Conservation (phyloP, 148 eudicot genomes). For the Rheum nobile region DNA sequence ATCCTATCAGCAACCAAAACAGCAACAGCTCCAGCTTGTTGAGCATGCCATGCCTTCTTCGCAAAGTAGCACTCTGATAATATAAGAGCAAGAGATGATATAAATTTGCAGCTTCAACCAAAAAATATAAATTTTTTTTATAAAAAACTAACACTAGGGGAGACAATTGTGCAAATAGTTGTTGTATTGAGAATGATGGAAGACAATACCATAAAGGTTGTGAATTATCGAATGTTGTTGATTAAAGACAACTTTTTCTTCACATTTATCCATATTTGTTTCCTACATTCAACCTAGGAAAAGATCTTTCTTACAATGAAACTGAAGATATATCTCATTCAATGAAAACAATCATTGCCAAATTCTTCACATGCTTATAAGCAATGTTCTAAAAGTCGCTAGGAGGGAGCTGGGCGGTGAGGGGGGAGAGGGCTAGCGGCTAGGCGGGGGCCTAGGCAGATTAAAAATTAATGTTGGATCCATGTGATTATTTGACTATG, state of each 20-base stretch:
- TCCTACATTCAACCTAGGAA: neutral
- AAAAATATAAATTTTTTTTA: too few relatives aligned
- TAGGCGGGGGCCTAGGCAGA: too few relatives aligned
- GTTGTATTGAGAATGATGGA: neutral
- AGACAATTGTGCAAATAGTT: neutral
- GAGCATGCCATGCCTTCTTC: too few relatives aligned
- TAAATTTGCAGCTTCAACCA: neutral
- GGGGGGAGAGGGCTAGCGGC: too few relatives aligned
- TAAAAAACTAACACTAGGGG: neutral
- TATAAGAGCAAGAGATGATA: neutral
- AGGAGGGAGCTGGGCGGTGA: too few relatives aligned
- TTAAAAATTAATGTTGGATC: too few relatives aligned
- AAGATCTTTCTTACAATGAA: too few relatives aligned
- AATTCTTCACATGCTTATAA: neutral
- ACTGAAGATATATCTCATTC: neutral
- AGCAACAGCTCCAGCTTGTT: too few relatives aligned
- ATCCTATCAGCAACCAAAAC: too few relatives aligned
- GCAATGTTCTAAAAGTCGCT: too few relatives aligned
- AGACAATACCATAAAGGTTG: neutral
- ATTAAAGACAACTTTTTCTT: neutral
- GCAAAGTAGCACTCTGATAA: conserved; percentile 59
- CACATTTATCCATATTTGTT: neutral
- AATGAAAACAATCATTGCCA: neutral
- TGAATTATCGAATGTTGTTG: neutral
- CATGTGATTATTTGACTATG: too few relatives aligned